Evolutionary conservation across 1,284 basidiomycete genomes (phyloP).

Genomic region (Apiotrichum gamsii): DNA sequence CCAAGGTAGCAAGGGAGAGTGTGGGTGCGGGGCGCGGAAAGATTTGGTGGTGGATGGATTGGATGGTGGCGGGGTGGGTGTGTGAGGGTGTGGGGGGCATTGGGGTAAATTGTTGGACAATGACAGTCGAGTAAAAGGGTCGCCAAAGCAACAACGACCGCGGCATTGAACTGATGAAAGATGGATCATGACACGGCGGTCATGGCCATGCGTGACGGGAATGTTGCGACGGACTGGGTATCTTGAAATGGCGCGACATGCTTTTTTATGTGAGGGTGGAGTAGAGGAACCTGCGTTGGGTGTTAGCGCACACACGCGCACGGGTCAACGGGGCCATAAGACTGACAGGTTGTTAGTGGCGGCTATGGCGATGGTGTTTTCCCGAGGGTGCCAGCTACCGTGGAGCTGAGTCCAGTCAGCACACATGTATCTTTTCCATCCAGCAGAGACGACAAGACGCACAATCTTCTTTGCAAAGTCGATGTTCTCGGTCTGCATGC

Average conservation of each 20-base stretch:
- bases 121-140: background rate
- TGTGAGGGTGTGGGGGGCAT: too few relatives aligned
- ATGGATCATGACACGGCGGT: background rate
- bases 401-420: constrained; percentile 54
- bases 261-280: constrained; percentile 44
- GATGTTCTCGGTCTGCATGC: constrained; percentile 81
- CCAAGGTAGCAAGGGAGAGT: too few relatives aligned
- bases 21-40: background rate
- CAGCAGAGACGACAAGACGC: constrained; percentile 25
- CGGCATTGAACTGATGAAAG: background rate
- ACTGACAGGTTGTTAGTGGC: constrained; percentile 87
- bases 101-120: background rate
- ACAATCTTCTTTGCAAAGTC: constrained; percentile 99
- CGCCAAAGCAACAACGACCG: background rate
- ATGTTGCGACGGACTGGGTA: constrained; percentile 12
- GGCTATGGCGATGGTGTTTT: constrained; percentile 97
- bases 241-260: constrained; percentile 10
- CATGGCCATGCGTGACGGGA: constrained; percentile 4
- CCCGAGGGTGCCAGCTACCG: constrained; percentile 93
- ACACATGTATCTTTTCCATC: background rate
- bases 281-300: constrained; percentile 39
- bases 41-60: background rate
- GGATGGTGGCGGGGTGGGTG: background rate
- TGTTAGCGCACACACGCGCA: background rate
- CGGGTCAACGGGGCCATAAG: constrained; percentile 52